Evolutionary conservation across 805 yeast genomes (phyloP).

Genomic region (Metschnikowia chrysomelidarum): DNA sequence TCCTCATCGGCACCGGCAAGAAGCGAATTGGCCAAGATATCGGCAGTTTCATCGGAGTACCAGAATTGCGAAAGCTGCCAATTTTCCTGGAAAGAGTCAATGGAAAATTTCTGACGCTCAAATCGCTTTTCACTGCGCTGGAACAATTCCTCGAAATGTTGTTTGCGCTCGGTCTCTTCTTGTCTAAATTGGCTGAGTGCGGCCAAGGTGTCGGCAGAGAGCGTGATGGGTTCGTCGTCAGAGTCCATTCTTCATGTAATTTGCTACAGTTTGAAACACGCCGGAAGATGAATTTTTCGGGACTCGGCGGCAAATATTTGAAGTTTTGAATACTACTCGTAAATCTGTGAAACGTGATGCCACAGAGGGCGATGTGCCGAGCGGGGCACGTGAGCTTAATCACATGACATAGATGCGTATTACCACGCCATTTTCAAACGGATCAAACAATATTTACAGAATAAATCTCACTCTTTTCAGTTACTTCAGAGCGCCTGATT

Average conservation of each 20-base stretch:
- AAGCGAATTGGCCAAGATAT: constrained; percentile 62
- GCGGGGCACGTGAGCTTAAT: too few relatives aligned
- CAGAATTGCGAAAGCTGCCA: constrained; percentile 96
- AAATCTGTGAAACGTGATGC: too few relatives aligned
- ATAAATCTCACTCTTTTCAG: too few relatives aligned
- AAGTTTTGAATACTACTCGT: too few relatives aligned
- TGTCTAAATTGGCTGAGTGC: constrained; percentile 62
- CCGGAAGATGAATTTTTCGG: too few relatives aligned
- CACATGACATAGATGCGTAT: too few relatives aligned
- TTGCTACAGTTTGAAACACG: too few relatives aligned
- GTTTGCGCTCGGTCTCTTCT: constrained; percentile 58
- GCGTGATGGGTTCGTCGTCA: constrained; percentile 43
- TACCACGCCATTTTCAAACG: too few relatives aligned
- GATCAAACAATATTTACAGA: too few relatives aligned
- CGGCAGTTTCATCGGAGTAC: constrained; percentile 77
- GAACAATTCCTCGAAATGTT: constrained; percentile 54
- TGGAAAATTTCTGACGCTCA: constrained; percentile 47
- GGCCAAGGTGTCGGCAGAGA: constrained; percentile 50
- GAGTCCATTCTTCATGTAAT: constrained; percentile 28
- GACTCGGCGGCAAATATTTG: too few relatives aligned
- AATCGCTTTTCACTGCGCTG: constrained; percentile 56
- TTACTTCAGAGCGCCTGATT: too few relatives aligned
- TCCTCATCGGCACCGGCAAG: constrained; percentile 72
- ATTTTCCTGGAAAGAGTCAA: constrained; percentile 81
- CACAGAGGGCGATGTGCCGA: too few relatives aligned